Evolutionary conservation across 192 early-diverging fungal genomes (phyloP), one percentile per base, ranked within the genome.

Genomic region (Coemansia sp.): DNA sequence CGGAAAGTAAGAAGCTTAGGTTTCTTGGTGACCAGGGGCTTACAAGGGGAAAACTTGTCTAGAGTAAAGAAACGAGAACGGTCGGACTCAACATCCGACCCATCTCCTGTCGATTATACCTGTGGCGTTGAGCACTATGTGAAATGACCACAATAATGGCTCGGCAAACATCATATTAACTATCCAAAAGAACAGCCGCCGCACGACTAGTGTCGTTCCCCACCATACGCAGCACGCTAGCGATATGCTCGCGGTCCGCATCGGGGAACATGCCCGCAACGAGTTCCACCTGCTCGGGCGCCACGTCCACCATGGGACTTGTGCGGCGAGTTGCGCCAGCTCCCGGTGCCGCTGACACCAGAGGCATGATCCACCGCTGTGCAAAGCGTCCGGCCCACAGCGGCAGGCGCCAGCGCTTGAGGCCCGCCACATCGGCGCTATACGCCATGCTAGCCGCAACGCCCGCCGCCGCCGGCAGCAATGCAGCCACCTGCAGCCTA

Each of bases 61-160:
- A 62, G 64, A 66, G 50, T 3, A 40, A 66, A 4, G 4, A 3
- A 33, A 59, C 14, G 9, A 29, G 46, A 57, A 34, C 13, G 17
- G 24, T 10, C 37, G 54, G 31, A 57, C 27, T 57, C 54, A 57
- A 57, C 27, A 14, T 24, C 31, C 54, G 33, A 17, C 31, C 14
- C 24, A 35, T 54, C 48, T 31, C 48, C 45, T 63, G 46, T 62
- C 24, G 48, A 51, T 24, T 54, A 54, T 39, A 71, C 69, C 69
- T 45, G 69, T 63, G 69, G 33, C 63, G n/a, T 48, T 60, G 69
- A 71, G 69, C 69, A 71, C 7, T 45, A 60, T 35, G 69, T 71
- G 69, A 71, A 24, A 50, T 65, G 62, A n/a, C 29, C 24, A 40
- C 41, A 53, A 56, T 56, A 71, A 71, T 71, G 69, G 69, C 69